phyloP scores from a whole-genome alignment of 352 stramenopile genomes.

The Phytophthora nicotianae region DNA sequence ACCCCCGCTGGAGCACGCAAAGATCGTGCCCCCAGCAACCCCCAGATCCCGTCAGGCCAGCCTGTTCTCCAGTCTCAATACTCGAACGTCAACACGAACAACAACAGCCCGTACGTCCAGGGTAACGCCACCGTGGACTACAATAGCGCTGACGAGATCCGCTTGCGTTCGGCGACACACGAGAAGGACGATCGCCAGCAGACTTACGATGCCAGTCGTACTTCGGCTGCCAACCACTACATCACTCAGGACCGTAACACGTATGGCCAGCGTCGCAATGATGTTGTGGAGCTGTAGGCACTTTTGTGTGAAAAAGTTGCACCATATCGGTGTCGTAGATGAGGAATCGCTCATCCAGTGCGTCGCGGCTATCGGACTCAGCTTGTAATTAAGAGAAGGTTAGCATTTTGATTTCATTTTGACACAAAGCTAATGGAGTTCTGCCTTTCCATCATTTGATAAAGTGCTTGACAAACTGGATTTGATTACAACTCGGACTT shows the following conservation, averaged over 20 bases:
- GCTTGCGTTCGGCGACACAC: constrained; percentile 59
- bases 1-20: constrained; percentile 44
- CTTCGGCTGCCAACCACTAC: constrained; percentile 58
- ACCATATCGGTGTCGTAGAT: constrained; percentile 24
- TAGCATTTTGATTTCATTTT: constrained; percentile 27
- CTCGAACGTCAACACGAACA: constrained; percentile 24
- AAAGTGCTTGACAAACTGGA: constrained; percentile 14
- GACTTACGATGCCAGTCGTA: constrained; percentile 47
- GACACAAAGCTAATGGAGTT: constrained; percentile 18
- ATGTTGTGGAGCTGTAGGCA: constrained; percentile 65
- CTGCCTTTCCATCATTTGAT: constrained; percentile 8
- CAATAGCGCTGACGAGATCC: constrained; percentile 56
- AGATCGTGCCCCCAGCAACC: constrained; percentile 27
- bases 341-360: constrained; percentile 12
- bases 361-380: not conserved
- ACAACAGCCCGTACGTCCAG: constrained; percentile 52
- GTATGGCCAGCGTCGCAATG: constrained; percentile 56
- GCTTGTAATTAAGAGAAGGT: constrained; percentile 38
- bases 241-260: constrained; percentile 45
- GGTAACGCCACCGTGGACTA: constrained; percentile 38
- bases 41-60: constrained; percentile 24
- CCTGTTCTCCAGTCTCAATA: constrained; percentile 27
- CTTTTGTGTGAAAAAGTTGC: constrained; percentile 7
- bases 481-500: constrained; percentile 18
- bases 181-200: constrained; percentile 43